Conservation (phyloP, 331 rosid genomes). For the Ulmus americana region DNA sequence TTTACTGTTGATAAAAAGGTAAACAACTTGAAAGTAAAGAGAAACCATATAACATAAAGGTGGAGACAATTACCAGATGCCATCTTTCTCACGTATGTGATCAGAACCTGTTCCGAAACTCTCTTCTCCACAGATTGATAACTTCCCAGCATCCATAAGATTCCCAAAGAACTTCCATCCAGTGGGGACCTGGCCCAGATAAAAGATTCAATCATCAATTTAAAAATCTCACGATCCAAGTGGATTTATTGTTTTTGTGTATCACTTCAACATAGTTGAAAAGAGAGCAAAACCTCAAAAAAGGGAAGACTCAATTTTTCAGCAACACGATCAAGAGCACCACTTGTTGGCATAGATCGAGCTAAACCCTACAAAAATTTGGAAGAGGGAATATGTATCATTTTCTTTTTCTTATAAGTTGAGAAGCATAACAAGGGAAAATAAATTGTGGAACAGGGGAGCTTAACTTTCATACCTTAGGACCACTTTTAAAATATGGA, state of each 20-base stretch:
- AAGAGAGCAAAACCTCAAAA: slow-evolving; percentile 59
- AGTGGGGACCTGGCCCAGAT: slow-evolving; percentile 68
- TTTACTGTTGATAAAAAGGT: not conserved
- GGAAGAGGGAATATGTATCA: slow-evolving; percentile 6
- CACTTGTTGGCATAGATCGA: slow-evolving; percentile 98
- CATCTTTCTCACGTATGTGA: slow-evolving; percentile 98
- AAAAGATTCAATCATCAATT: slow-evolving; percentile 11
- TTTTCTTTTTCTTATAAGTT: slow-evolving; percentile 6
- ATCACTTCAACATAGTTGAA: not conserved
- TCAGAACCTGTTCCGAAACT: slow-evolving; percentile 98
- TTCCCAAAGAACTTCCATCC: slow-evolving; percentile 99
- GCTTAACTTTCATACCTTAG: slow-evolving; percentile 48
- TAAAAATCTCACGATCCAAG: slow-evolving; percentile 17
- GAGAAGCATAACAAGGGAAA: slow-evolving; percentile 1
- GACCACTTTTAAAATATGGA: slow-evolving; percentile 68
- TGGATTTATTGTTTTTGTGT: slow-evolving; percentile 4
- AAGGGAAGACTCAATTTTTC: slow-evolving; percentile 82
- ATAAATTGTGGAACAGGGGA: slow-evolving; percentile 6
- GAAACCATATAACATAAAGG: slow-evolving; percentile 1
- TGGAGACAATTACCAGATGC: slow-evolving; percentile 71
- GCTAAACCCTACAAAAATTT: slow-evolving; percentile 68
- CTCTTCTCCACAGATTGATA: slow-evolving; percentile 96
- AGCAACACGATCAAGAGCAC: slow-evolving; percentile 89
- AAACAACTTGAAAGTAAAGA: not conserved
- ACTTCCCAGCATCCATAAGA: slow-evolving; percentile 94